phyloP scores from a whole-genome alignment of 2,329 filamentous ascomycete genomes.

The Monilinia fructigena region DNA sequence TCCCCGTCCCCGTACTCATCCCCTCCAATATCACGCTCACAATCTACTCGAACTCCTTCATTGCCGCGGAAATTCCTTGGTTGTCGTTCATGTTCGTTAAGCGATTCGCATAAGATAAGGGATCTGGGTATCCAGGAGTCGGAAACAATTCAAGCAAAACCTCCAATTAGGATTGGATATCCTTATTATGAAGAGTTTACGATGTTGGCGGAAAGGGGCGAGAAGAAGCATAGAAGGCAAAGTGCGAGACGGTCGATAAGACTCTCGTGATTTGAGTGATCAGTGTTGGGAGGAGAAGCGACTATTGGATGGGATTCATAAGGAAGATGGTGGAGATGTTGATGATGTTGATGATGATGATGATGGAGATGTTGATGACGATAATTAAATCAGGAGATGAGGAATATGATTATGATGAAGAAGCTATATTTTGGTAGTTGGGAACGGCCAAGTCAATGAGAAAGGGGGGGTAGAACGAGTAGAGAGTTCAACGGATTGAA shows the following conservation, averaged over 20 bases:
- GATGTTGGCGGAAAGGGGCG: conserved; percentile 6
- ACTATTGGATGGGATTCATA: neutral
- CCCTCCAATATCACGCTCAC: conserved; percentile 3
- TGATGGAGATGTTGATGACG: neutral
- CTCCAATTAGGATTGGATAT: conserved; percentile 23
- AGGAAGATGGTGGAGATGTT: neutral
- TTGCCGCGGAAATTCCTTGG: neutral
- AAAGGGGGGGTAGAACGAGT: neutral
- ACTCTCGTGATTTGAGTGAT: neutral
- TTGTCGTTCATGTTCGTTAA: conserved; percentile 2
- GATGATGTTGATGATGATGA: neutral
- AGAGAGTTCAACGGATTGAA: neutral
- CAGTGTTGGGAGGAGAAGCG: neutral
- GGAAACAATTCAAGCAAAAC: neutral
- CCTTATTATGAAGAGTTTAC: conserved; percentile 25
- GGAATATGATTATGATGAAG: neutral
- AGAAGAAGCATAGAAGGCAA: conserved; percentile 14
- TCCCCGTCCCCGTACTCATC: neutral
- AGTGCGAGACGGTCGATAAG: conserved; percentile 15
- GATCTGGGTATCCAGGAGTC: neutral
- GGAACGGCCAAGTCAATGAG: neutral
- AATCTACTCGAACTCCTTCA: neutral
- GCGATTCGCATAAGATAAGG: neutral
- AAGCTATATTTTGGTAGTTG: neutral
- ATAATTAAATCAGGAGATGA: neutral